phyloP scores from a whole-genome alignment of 1,139 yeast species.

The Saccharomyces pastorianus region DNA sequence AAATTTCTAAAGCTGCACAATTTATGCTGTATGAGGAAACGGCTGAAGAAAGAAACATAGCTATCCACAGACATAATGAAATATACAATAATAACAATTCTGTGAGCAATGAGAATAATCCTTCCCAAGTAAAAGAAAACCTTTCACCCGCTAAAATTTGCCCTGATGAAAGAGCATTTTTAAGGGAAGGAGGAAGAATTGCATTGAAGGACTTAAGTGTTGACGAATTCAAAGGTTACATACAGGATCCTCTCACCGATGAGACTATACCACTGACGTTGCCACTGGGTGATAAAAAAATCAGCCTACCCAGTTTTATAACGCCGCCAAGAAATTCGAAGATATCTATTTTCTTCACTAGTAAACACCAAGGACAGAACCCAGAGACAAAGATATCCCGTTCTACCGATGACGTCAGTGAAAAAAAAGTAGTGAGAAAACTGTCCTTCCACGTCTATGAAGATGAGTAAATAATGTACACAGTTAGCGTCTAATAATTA shows the following conservation, averaged over 20 bases:
- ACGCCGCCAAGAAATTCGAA: slow-evolving; percentile 21
- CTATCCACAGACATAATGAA: slow-evolving; percentile 12
- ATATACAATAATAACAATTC: slow-evolving; percentile 2
- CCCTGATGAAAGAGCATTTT: neutral
- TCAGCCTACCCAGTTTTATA: slow-evolving; percentile 14
- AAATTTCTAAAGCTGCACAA: slow-evolving; percentile 4
- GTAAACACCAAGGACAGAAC: neutral
- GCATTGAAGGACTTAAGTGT: slow-evolving; percentile 19
- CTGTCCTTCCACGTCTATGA: slow-evolving; percentile 14
- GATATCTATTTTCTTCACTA: slow-evolving; percentile 13
- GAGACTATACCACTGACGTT: slow-evolving; percentile 11
- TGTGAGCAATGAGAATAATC: slow-evolving; percentile 16
- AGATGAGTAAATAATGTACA: slow-evolving; percentile 3
- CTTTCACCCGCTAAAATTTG: slow-evolving; percentile 11
- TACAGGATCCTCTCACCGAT: slow-evolving; percentile 11
- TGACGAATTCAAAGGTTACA: slow-evolving; percentile 14
- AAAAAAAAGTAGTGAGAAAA: slow-evolving; percentile 17
- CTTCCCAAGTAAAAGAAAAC: slow-evolving; percentile 15
- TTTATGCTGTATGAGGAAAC: slow-evolving; percentile 20
- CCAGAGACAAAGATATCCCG: slow-evolving; percentile 6
- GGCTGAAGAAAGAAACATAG: slow-evolving; percentile 14
- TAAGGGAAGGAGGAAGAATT: slow-evolving; percentile 1
- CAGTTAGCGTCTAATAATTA: neutral
- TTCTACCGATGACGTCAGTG: slow-evolving; percentile 19
- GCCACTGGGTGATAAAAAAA: slow-evolving; percentile 11